Evolutionary conservation across 345 rosid species (phyloP), one percentile per base, ranked within the genome.

Genomic region (Moringa oleifera): DNA sequence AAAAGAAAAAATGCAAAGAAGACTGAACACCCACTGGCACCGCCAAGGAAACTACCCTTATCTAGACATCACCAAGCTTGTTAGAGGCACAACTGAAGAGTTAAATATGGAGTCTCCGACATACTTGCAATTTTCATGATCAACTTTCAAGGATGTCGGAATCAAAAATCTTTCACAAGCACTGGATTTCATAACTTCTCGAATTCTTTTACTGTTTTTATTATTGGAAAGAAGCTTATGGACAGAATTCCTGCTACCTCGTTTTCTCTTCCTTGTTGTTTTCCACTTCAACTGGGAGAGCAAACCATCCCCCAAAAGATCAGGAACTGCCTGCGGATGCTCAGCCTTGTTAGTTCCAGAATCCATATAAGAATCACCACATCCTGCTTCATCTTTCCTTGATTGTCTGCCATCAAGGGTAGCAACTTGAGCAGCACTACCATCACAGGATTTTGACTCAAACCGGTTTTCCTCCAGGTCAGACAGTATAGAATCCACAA

Each of bases 1-100:
- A 22, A 54, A 23, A 49, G 69, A 22, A 59, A 23, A 55, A 20
- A 24, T n/a, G 37, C 51, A 55, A 61, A 53, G 47, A 49, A 24
- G 56, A 63, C 8, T 8, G 33, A 8, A 28, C 33, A 28, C 8
- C 33, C 3, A 28, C 33, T 28, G 5, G 8, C 33, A 2, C 3
- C 8, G 5, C 33, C 5, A 8, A 28, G 33, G 47, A 41, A 41
- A 7, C 19, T 56, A 25, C 47, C 13, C 70, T 86, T 85, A 86
- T 64, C 94, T 81, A 59, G 90, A 84, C 91, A 81, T 80, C 41
- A 83, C 79, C 80, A 91, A 65, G 79, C 75, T 81, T 54, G 87
- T 67, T 66, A 81, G 77, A 37, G 80, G 78, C 66, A 72, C 83
- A 20, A 68, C 84, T 31, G 88, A 57, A 58, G 84, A 73, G 53